A percentile compares a stretch with the other conserved stretches of the same genome.
Evolutionary conservation across 2,329 filamentous ascomycete genomes (phyloP).

Genomic region (Botryotinia calthae): DNA sequence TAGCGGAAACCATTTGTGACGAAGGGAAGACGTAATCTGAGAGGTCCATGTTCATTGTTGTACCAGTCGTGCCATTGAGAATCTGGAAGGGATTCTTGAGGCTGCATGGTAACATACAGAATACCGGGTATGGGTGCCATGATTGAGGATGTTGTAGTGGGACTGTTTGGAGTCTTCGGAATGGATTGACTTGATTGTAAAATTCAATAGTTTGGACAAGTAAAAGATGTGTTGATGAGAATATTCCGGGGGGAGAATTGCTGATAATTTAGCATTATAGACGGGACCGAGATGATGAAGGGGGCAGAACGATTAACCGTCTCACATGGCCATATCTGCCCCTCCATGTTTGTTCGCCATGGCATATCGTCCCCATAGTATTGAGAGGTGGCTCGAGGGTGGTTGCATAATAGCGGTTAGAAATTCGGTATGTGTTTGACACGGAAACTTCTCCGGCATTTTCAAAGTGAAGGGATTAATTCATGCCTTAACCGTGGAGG

Average conservation of each 20-base stretch:
- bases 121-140: constrained; percentile 53
- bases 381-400: background rate
- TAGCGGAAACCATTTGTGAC: constrained; percentile 79
- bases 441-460: constrained; percentile 11
- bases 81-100: constrained; percentile 57
- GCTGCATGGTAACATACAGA: constrained; percentile 85
- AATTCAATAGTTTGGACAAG: background rate
- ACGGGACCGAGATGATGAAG: background rate
- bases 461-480: background rate
- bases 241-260: background rate
- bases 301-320: constrained; percentile 22
- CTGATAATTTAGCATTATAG: background rate
- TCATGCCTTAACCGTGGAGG: background rate
- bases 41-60: constrained; percentile 87
- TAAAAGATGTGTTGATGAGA: background rate
- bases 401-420: background rate
- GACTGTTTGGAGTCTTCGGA: background rate
- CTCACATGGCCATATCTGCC: constrained; percentile 1
- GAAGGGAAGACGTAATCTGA: constrained; percentile 71
- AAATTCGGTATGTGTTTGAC: background rate
- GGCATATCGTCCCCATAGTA: constrained; percentile 3
- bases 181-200: background rate
- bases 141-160: background rate
- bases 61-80: constrained; percentile 88
- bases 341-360: constrained; percentile 12